Base-by-base conservation (phyloP, 208 protist species). In the Giardia muris region DNA sequence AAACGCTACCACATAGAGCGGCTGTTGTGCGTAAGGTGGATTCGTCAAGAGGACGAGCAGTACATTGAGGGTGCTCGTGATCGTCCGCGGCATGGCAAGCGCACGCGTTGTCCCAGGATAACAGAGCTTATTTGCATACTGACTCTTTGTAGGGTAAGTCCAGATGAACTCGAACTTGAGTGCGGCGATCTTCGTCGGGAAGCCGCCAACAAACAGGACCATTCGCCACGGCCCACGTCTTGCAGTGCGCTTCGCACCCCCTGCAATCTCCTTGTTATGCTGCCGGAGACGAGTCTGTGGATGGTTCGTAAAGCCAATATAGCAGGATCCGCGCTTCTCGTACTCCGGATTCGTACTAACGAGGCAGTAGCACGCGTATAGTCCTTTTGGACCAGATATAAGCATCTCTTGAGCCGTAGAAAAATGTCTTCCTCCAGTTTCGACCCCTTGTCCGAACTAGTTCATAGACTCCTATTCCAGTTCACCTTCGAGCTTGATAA, bases 101-200 rank as follows among this genome's bases (percentile, higher is more conserved):
- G 19, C 19, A 39, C 10, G 30, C 57, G 10, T 76, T 30, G 10
- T 10, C 30, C 19, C 10, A 30, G 57, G 10, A 76, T 10, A 10
- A 76, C 19, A 76, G 57, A 76, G 10, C 10, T 30, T 39, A 30
- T 76, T 76, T 30, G 30, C 57, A 76, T 76, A 76, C 57, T 30
- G 10, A 30, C 57, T 76, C n/a, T 43, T 3, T 45, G 86, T 89
- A 45, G 86, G 86, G 42, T 89, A 89, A 4, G 86, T 89, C 86
- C 86, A 89, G 42, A 89, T 89, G 45, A 46, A 89, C 86, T 89
- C 86, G 42, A 89, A 89, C 86, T 89, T 89, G 19, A 89, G 86
- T 3, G 86, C 86, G 39, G 86, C 4, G n/a, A 89, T 43, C 19
- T 89, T 4, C 4, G 86, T 89, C 19, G 86, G 42, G 45, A 89